These are phyloP conservation scores for Penicillium angulare DNA, from an alignment of 495 filamentous ascomycete genomes.

Conservation along the genomic window DNA sequence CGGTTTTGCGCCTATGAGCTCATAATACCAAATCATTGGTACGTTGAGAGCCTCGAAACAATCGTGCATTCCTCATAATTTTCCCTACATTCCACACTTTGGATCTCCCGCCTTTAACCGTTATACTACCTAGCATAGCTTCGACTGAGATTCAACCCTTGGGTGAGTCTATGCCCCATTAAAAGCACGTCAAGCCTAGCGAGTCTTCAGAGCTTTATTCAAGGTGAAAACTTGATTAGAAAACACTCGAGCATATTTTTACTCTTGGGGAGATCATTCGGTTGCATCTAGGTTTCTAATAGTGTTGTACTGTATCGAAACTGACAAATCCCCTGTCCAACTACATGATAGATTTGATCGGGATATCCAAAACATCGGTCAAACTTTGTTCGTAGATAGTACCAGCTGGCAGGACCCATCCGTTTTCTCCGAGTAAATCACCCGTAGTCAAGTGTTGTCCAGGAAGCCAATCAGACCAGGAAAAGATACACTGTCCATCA, in stretches of 20 bases:
- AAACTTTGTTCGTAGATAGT: too few species aligned
- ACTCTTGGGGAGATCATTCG: not conserved
- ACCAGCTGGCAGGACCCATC: too few species aligned
- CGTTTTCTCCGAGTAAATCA: not conserved
- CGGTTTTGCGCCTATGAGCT: not conserved
- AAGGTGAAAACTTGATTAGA: too few species aligned
- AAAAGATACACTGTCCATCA: constrained; percentile 15
- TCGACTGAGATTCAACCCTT: not conserved
- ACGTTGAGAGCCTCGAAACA: too few species aligned
- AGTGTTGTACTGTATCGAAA: too few species aligned
- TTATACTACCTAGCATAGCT: not conserved
- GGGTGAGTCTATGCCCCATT: constrained; percentile 17
- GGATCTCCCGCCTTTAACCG: not conserved
- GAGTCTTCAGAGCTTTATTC: not conserved
- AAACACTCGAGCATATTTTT: not conserved
- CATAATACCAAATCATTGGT: too few species aligned
- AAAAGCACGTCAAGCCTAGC: constrained; percentile 16
- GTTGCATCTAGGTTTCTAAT: not conserved
- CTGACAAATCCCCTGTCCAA: constrained; percentile 1
- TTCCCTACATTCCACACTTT: not conserved
- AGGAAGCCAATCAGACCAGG: not conserved
- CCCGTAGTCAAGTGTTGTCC: not conserved
- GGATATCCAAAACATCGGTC: too few species aligned
- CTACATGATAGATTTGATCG: not conserved
- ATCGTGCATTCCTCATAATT: not conserved